Evolutionary conservation across 768 basidiomycete genomes (phyloP).

Genomic region (Cystobasidium tubakii): DNA sequence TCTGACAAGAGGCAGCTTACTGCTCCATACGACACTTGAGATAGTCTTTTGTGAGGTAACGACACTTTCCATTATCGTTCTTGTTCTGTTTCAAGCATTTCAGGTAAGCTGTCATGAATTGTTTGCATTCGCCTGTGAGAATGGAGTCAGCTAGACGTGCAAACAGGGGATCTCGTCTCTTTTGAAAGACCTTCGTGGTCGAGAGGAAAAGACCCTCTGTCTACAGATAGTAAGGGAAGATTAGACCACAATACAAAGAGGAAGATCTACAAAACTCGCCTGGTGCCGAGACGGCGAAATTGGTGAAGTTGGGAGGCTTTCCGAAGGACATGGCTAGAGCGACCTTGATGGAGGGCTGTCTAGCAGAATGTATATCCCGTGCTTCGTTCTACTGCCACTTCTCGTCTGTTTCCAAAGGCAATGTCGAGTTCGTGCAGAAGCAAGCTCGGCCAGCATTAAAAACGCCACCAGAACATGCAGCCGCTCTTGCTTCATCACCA

Average conservation of each 20-base stretch:
- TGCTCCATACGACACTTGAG: conserved; percentile 52
- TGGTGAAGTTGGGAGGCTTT: conserved; percentile 30
- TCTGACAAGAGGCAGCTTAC: conserved; percentile 43
- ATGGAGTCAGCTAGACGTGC: not conserved
- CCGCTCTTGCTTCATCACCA: not conserved
- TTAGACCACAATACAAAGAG: not conserved
- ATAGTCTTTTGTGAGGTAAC: conserved; percentile 50
- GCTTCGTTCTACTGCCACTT: not conserved
- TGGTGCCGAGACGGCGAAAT: conserved; percentile 27
- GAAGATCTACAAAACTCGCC: not conserved
- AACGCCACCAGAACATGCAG: not conserved
- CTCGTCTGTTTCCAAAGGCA: not conserved
- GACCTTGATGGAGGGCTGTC: no score
- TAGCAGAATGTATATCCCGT: not conserved
- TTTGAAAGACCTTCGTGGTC: conserved; percentile 54
- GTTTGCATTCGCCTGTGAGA: conserved; percentile 51
- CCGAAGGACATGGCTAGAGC: conserved; percentile 23
- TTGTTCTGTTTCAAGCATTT: conserved; percentile 50
- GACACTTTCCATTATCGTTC: conserved; percentile 50
- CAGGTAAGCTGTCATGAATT: conserved; percentile 50
- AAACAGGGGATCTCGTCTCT: not conserved
- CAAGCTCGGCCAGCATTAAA: not conserved
- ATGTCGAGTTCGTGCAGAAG: not conserved
- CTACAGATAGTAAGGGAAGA: not conserved
- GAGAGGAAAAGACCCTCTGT: conserved; percentile 48